Evolutionary conservation across 345 rosid genomes (phyloP).

Genomic region (Reutealis trisperma): DNA sequence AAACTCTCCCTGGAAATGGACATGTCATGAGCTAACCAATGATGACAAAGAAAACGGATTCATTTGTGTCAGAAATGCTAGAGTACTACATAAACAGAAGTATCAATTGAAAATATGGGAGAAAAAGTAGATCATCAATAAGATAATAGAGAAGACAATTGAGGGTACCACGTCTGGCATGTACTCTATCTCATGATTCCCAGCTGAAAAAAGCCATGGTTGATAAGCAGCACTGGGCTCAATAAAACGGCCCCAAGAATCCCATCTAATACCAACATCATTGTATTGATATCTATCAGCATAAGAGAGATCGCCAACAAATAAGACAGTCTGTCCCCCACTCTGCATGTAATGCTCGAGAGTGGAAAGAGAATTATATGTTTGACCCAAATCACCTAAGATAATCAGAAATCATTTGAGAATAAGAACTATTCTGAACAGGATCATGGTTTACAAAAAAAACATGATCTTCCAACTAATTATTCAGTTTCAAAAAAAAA

Average conservation of each 20-base stretch:
- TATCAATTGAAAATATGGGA: background rate
- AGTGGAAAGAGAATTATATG: conserved; percentile 44
- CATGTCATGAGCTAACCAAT: conserved; percentile 1
- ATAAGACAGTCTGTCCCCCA: conserved; percentile 36
- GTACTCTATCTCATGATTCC: conserved; percentile 52
- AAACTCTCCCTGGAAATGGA: conserved; percentile 20
- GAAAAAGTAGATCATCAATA: background rate
- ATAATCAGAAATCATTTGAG: conserved; percentile 3
- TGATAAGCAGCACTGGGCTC: conserved; percentile 53
- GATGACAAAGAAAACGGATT: background rate
- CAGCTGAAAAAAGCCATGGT: conserved; percentile 49
- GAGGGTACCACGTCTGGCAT: conserved; percentile 30
- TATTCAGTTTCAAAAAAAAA: background rate
- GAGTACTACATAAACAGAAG: background rate
- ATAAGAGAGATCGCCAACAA: conserved; percentile 54
- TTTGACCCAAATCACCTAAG: conserved; percentile 53
- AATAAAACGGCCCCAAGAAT: conserved; percentile 47
- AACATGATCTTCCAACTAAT: conserved; percentile 2
- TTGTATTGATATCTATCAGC: conserved; percentile 45
- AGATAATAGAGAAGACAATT: background rate
- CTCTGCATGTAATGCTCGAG: conserved; percentile 44
- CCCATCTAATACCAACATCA: conserved; percentile 45
- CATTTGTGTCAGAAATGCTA: background rate
- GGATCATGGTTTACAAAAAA: background rate
- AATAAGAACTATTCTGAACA: background rate